phyloP scores from a whole-genome alignment of 163 green algal genomes.

The Scenedesmus sp. region DNA sequence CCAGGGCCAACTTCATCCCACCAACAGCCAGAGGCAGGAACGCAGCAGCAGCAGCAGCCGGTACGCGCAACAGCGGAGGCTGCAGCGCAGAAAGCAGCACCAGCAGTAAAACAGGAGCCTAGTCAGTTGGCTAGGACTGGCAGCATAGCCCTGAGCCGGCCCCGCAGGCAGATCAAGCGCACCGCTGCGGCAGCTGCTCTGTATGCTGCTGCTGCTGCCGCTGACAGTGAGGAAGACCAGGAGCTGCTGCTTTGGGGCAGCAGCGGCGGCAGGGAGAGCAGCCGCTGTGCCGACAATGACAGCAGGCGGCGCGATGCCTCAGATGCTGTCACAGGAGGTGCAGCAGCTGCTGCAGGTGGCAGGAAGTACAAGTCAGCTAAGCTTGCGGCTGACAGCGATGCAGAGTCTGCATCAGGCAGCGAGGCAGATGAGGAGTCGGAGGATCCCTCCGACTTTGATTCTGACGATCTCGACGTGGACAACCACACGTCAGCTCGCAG shows the following conservation, averaged over 20 bases:
- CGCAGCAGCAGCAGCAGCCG: neutral
- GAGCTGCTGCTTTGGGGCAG: neutral
- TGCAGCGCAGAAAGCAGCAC: neutral
- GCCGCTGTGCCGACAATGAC: neutral
- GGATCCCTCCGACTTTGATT: neutral
- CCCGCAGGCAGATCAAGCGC: constrained; percentile 14
- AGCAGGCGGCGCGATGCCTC: neutral
- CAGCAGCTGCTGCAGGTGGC: neutral
- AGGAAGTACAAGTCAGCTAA: neutral
- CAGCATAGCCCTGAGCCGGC: constrained; percentile 13
- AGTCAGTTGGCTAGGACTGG: neutral
- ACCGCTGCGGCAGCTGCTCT: constrained; percentile 25
- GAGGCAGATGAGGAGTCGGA: constrained; percentile 9
- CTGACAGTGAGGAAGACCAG: neutral
- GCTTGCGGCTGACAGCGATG: neutral
- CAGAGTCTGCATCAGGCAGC: neutral
- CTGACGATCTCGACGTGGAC: neutral
- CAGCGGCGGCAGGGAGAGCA: neutral
- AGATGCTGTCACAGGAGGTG: neutral
- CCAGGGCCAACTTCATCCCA: neutral
- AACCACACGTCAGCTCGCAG: neutral
- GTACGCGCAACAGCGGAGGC: neutral
- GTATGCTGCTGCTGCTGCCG: constrained; percentile 14
- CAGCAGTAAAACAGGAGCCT: neutral
- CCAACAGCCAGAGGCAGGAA: neutral